These are phyloP conservation scores for Lasiosphaeriaceae sp. DNA, from an alignment of 495 filamentous ascomycete species.

Conservation along the genomic window DNA sequence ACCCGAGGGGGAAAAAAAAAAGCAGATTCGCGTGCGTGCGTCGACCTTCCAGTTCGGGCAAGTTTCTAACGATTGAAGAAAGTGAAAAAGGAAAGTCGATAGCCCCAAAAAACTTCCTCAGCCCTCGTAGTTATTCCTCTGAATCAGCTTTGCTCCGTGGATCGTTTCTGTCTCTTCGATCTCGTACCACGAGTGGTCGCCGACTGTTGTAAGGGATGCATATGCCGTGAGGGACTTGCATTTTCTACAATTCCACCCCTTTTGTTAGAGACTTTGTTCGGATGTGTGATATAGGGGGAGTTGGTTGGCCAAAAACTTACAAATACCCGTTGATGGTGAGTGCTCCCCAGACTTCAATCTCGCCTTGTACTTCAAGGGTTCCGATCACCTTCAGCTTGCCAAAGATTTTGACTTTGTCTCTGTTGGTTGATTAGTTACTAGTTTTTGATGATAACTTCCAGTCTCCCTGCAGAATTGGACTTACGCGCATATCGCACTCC, in stretches of 20 bases:
- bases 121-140: constrained; percentile 24
- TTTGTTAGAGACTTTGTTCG: too few species aligned
- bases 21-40: too few species aligned
- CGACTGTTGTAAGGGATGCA: constrained; percentile 36
- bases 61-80: not conserved
- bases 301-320: constrained; percentile 21
- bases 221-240: constrained; percentile 35
- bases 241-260: constrained; percentile 16
- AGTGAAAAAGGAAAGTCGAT: too few species aligned
- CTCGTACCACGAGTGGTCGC: constrained; percentile 35
- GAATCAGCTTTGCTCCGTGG: constrained; percentile 32
- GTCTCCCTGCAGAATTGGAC: not conserved
- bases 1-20: not conserved
- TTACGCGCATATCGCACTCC: constrained; percentile 18
- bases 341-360: constrained; percentile 36
- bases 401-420: constrained; percentile 39
- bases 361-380: constrained; percentile 28
- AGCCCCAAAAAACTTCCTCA: constrained; percentile 12
- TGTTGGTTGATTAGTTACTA: constrained; percentile 2
- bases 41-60: too few species aligned
- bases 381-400: constrained; percentile 37
- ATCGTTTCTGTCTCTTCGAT: constrained; percentile 31
- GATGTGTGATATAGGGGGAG: too few species aligned
- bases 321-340: constrained; percentile 35
- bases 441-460: too few species aligned